Evolutionary conservation across 192 early-diverging fungal genomes (phyloP).

Genomic region (Bifiguratus adelaidae): DNA sequence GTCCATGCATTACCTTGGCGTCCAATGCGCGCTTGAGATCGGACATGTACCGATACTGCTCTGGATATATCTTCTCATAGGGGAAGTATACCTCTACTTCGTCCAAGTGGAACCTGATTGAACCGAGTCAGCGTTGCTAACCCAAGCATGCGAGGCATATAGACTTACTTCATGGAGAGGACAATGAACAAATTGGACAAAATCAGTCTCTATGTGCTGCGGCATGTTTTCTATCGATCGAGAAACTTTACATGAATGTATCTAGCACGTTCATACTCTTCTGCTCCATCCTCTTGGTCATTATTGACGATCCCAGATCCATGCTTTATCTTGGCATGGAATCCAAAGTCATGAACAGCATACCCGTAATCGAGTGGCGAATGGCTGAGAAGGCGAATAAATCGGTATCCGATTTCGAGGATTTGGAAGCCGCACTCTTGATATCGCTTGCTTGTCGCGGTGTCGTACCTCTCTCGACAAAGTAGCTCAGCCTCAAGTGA

Average conservation of each 20-base stretch:
- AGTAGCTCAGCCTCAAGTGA: background rate
- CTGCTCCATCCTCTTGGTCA: background rate
- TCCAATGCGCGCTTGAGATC: constrained; percentile 91
- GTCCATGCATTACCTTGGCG: constrained; percentile 45
- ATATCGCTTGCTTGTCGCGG: constrained; percentile 1
- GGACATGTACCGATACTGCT: constrained; percentile 98
- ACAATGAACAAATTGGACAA: no score
- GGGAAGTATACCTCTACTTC: constrained; percentile 93
- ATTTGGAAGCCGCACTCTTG: constrained; percentile 17
- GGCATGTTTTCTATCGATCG: no score
- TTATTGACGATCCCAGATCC: background rate
- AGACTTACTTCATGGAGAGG: no score
- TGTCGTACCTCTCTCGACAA: background rate
- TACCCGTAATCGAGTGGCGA: constrained; percentile 14
- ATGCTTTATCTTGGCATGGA: constrained; percentile 12
- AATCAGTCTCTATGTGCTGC: no score
- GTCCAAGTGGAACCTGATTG: constrained; percentile 63
- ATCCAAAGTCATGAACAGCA: constrained; percentile 24
- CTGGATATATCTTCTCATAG: constrained; percentile 98
- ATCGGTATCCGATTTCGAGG: constrained; percentile 22
- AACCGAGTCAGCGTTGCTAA: background rate
- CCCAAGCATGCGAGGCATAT: no score
- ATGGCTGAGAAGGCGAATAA: constrained; percentile 19
- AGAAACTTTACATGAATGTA: no score
- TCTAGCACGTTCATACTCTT: no score